A percentile compares a stretch with the other conserved stretches of the same genome.
Conservation (phyloP, 2,329 filamentous ascomycete genomes). For the Trichoderma cornu-damae region DNA sequence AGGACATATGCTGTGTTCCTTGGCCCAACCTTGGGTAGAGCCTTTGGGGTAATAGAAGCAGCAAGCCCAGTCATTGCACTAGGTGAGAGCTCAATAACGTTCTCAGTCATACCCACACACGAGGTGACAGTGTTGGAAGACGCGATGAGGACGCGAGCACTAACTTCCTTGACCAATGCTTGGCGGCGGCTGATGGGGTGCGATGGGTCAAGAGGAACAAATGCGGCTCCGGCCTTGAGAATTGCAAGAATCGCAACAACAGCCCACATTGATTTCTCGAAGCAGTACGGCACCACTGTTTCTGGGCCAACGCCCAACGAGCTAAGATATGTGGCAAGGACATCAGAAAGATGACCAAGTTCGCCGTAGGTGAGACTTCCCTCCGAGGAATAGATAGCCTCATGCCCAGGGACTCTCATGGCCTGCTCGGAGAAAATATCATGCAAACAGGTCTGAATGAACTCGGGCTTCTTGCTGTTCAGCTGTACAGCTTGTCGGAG, state of each 20-base stretch:
- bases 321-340: slow-evolving; percentile 13
- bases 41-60: neutral
- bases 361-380: slow-evolving; percentile 13
- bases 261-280: slow-evolving; percentile 24
- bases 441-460: slow-evolving; percentile 3
- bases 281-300: slow-evolving; percentile 20
- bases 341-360: slow-evolving; percentile 7
- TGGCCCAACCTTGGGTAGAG: neutral
- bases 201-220: slow-evolving; percentile 27
- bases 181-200: slow-evolving; percentile 16
- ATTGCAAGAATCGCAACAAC: slow-evolving; percentile 25
- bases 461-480: slow-evolving; percentile 1
- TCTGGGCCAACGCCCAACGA: slow-evolving; percentile 25
- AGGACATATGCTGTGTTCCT: slow-evolving; percentile 14
- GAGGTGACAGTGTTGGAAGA: slow-evolving; percentile 5
- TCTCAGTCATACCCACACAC: neutral
- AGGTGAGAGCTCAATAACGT: slow-evolving; percentile 5
- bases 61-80: neutral
- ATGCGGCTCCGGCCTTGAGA: slow-evolving; percentile 28
- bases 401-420: neutral
- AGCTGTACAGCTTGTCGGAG: neutral
- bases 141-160: slow-evolving; percentile 16
- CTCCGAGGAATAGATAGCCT: slow-evolving; percentile 16
- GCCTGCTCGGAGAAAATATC: slow-evolving; percentile 8
- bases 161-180: slow-evolving; percentile 12